These are phyloP conservation scores for Ophiocordyceps polyrhachis-furcata DNA, from an alignment of 2,329 filamentous ascomycete species.

Conservation along the genomic window DNA sequence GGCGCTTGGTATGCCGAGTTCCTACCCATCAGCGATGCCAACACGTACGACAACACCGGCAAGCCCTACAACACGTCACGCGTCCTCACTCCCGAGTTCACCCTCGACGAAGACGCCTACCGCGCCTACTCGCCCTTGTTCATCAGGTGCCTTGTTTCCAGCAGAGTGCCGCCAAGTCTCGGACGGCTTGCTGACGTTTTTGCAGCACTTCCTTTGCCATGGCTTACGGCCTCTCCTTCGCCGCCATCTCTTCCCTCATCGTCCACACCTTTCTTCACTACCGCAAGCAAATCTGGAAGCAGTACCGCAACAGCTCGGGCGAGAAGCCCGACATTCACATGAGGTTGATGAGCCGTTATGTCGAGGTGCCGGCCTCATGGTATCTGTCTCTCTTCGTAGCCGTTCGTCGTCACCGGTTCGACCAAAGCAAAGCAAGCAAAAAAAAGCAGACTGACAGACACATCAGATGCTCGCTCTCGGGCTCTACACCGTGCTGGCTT, in stretches of 20 bases:
- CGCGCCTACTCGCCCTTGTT: conserved; percentile 49
- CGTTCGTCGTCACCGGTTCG: conserved; percentile 17
- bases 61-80: conserved; percentile 41
- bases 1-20: conserved; percentile 46
- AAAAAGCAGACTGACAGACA: background rate
- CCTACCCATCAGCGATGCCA: conserved; percentile 50
- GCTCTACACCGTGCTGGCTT: conserved; percentile 36
- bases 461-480: conserved; percentile 32
- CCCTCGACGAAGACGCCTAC: conserved; percentile 45
- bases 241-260: conserved; percentile 49
- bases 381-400: conserved; percentile 37
- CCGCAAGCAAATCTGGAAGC: conserved; percentile 44
- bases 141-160: conserved; percentile 37
- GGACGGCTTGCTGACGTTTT: too few relatives aligned
- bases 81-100: conserved; percentile 42
- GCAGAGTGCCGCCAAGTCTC: too few relatives aligned
- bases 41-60: conserved; percentile 55
- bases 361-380: conserved; percentile 46
- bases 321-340: conserved; percentile 47
- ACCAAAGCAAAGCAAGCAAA: too few relatives aligned
- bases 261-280: conserved; percentile 50
- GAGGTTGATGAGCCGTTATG: conserved; percentile 44
- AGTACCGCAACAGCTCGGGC: conserved; percentile 37
- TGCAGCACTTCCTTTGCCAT: conserved; percentile 57
- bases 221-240: conserved; percentile 53